Evolutionary conservation across 169 alveolate genomes (phyloP).

Genomic region (Amoebophrya sp.): DNA sequence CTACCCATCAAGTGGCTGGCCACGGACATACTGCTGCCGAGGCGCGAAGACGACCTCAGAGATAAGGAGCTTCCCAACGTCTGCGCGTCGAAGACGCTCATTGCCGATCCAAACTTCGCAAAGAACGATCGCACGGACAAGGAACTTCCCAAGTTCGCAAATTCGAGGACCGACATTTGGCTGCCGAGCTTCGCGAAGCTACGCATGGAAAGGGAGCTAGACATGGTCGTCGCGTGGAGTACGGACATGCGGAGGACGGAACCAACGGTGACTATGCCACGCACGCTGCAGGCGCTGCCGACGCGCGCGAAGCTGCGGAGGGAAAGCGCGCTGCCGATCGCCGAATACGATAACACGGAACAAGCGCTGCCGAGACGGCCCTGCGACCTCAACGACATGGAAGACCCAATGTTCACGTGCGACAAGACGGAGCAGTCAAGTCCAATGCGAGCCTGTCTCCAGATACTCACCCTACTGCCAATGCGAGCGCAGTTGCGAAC

Average conservation of each 20-base stretch:
- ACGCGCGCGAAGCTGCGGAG: neutral
- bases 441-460: neutral
- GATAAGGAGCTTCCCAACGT: neutral
- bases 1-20: neutral
- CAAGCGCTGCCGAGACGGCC: neutral
- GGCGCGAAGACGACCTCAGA: neutral
- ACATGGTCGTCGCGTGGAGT: neutral
- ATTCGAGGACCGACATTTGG: neutral
- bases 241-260: neutral
- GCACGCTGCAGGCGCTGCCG: neutral
- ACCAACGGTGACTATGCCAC: neutral
- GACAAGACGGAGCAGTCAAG: neutral
- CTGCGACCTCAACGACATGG: neutral
- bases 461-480: neutral
- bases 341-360: constrained; percentile 15
- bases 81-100: neutral
- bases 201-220: neutral
- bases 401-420: neutral
- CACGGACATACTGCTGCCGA: constrained; percentile 20
- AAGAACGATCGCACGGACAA: neutral
- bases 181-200: neutral
- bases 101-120: neutral
- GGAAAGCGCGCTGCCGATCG: neutral
- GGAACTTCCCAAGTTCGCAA: neutral
- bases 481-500: neutral